Evolutionary conservation across 1,139 yeast genomes (phyloP).

Genomic region (Taphrina confusa): DNA sequence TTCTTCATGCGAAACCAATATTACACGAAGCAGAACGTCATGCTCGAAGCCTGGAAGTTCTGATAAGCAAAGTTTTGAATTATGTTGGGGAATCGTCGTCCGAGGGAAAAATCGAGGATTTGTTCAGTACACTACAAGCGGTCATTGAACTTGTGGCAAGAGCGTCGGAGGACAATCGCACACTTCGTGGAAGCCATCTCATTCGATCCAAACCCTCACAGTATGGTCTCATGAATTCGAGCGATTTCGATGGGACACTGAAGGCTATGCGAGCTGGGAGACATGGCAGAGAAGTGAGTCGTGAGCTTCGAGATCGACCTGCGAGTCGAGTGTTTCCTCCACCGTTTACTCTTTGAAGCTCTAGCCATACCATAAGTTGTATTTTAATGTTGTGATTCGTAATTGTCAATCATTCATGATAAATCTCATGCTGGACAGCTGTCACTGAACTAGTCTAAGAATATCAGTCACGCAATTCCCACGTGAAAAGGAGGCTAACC

Average conservation of each 20-base stretch:
- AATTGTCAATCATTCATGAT: no score
- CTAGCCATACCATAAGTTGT: not conserved
- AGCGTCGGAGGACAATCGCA: constrained; percentile 8
- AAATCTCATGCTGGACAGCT: no score
- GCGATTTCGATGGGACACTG: constrained; percentile 15
- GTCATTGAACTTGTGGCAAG: constrained; percentile 5
- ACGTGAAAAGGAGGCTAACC: no score
- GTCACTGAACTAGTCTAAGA: no score
- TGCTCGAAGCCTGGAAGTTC: not conserved
- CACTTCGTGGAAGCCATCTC: not conserved
- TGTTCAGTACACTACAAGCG: constrained; percentile 8
- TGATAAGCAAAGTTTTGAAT: not conserved
- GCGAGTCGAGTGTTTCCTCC: constrained; percentile 21
- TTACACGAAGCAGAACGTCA: not conserved
- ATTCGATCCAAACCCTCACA: not conserved
- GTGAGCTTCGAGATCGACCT: constrained; percentile 16
- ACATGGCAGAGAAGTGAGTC: constrained; percentile 20
- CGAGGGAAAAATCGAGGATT: constrained; percentile 10
- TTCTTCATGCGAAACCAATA: not conserved
- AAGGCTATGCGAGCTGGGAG: constrained; percentile 23
- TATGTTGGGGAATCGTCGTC: constrained; percentile 19
- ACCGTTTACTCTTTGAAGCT: not conserved
- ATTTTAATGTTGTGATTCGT: not conserved
- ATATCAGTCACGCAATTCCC: no score
- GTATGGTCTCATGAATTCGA: not conserved